Conservation (phyloP, 257 asterid species). For the Ehretia macrophylla region DNA sequence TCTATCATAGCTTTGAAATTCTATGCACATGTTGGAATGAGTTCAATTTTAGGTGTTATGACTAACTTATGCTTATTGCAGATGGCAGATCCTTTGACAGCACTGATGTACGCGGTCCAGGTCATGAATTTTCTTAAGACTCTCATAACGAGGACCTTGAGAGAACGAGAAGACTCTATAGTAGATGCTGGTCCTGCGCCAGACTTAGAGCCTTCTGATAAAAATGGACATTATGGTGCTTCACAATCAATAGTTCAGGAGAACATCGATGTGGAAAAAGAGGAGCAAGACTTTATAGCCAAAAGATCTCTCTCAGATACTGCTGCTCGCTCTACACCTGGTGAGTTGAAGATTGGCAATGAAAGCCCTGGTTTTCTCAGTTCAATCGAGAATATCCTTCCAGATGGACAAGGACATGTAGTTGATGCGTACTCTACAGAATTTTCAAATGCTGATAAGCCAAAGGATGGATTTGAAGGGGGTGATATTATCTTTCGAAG, state of each 20-base stretch:
- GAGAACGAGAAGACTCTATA: slow-evolving; percentile 45
- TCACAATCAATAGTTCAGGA: slow-evolving; percentile 14
- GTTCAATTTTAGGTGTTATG: background rate
- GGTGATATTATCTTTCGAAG: slow-evolving; percentile 5
- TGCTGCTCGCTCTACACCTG: slow-evolving; percentile 12
- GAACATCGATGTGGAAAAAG: slow-evolving; percentile 16
- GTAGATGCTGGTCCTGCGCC: slow-evolving; percentile 29
- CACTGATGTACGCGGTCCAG: slow-evolving; percentile 66
- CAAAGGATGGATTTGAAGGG: slow-evolving; percentile 13
- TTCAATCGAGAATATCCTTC: slow-evolving; percentile 7
- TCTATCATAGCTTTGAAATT: too few species aligned
- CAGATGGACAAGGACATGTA: slow-evolving; percentile 4
- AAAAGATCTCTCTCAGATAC: slow-evolving; percentile 8
- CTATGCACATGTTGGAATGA: too few species aligned
- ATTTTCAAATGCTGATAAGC: background rate
- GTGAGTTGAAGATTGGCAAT: slow-evolving; percentile 20
- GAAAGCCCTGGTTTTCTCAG: slow-evolving; percentile 9
- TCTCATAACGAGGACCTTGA: slow-evolving; percentile 41
- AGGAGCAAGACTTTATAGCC: slow-evolving; percentile 9
- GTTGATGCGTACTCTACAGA: background rate
- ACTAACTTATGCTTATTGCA: slow-evolving; percentile 21
- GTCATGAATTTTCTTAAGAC: slow-evolving; percentile 74
- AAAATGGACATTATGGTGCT: slow-evolving; percentile 31
- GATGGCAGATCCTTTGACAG: slow-evolving; percentile 78
- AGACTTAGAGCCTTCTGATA: slow-evolving; percentile 38